Evolutionary conservation across 345 rosid species (phyloP).

Genomic region (Gossypium arboreum): DNA sequence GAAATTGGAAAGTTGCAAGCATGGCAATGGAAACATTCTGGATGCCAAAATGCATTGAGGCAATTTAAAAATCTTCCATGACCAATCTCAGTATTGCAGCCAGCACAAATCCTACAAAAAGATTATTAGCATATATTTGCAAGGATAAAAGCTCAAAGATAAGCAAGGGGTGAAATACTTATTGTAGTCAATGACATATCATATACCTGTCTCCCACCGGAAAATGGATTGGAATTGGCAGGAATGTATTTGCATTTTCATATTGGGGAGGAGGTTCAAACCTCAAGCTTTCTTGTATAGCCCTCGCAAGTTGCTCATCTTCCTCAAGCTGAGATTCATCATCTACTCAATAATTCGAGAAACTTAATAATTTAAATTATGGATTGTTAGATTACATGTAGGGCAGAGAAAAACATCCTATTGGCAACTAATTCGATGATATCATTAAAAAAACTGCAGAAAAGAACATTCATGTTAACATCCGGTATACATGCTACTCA

Average conservation of each 20-base stretch:
- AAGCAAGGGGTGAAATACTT: neutral
- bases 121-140: neutral
- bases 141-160: slow-evolving; percentile 2
- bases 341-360: slow-evolving; percentile 38
- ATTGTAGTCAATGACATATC: slow-evolving; percentile 5
- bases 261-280: slow-evolving; percentile 46
- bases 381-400: slow-evolving; percentile 13
- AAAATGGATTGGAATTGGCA: slow-evolving; percentile 40
- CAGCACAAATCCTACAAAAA: slow-evolving; percentile 79
- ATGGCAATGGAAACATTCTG: slow-evolving; percentile 83
- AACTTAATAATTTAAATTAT: slow-evolving; percentile 21
- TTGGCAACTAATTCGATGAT: neutral
- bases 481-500: slow-evolving; percentile 34
- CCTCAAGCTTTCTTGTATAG: slow-evolving; percentile 76
- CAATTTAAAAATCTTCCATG: slow-evolving; percentile 84
- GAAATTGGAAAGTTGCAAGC: slow-evolving; percentile 78
- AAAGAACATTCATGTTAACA: slow-evolving; percentile 10
- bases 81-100: slow-evolving; percentile 86
- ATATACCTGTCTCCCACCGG: slow-evolving; percentile 74
- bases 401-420: neutral
- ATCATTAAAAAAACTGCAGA: neutral
- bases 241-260: slow-evolving; percentile 33
- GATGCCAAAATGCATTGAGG: slow-evolving; percentile 86
- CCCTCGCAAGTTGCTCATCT: slow-evolving; percentile 93
- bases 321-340: slow-evolving; percentile 56